Conservation (phyloP, 352 stramenopile species). For the Phytophthora rubi region DNA sequence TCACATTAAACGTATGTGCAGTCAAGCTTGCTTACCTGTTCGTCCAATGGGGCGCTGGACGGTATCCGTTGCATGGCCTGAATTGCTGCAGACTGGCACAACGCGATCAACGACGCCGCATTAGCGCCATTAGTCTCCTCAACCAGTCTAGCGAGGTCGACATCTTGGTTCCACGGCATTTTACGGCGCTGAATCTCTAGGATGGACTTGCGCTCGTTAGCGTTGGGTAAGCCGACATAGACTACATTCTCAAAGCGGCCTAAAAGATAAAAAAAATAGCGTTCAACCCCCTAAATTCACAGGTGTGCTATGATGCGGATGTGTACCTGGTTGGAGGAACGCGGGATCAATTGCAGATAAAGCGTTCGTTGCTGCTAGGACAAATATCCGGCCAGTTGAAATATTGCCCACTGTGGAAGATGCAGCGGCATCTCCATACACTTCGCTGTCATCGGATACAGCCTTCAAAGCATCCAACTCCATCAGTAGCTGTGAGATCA, state of each 20-base stretch:
- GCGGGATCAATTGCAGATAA: conserved; percentile 80
- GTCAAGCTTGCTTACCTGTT: conserved; percentile 35
- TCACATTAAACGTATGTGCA: neutral
- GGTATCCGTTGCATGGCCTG: conserved; percentile 72
- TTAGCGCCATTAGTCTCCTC: conserved; percentile 68
- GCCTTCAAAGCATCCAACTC: conserved; percentile 81
- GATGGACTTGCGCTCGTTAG: conserved; percentile 64
- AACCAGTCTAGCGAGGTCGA: conserved; percentile 59
- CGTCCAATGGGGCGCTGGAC: conserved; percentile 21
- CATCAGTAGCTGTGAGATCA: conserved; percentile 88
- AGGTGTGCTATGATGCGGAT: neutral
- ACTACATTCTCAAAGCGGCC: conserved; percentile 87
- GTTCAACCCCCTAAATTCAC: neutral
- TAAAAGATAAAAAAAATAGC: conserved; percentile 9
- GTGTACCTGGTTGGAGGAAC: conserved; percentile 79
- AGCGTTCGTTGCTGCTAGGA: conserved; percentile 81
- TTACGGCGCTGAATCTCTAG: conserved; percentile 64
- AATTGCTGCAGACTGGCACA: conserved; percentile 78
- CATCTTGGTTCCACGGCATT: conserved; percentile 74
- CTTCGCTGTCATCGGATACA: conserved; percentile 51
- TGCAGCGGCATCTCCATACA: conserved; percentile 14
- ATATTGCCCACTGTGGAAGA: conserved; percentile 12
- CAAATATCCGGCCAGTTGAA: conserved; percentile 65
- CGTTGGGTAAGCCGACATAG: conserved; percentile 69
- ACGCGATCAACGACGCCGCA: conserved; percentile 71